These are phyloP conservation scores for Epichloe festucae DNA, from an alignment of 2,329 filamentous ascomycete genomes.

Conservation along the genomic window DNA sequence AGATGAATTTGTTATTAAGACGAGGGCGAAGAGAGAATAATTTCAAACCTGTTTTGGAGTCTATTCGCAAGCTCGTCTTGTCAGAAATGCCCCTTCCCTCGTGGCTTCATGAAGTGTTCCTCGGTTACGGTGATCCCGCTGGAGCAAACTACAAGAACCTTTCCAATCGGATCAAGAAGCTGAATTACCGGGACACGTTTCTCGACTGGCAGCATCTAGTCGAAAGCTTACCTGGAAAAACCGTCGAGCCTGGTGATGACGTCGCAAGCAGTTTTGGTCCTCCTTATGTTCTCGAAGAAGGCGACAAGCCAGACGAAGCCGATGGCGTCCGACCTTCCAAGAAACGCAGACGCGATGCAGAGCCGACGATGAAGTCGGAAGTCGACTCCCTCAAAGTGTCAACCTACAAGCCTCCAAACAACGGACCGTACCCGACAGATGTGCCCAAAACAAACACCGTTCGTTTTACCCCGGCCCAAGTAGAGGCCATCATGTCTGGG, in stretches of 20 bases:
- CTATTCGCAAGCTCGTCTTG: conserved; percentile 73
- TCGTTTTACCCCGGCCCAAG: conserved; percentile 80
- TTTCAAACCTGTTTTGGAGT: conserved; percentile 86
- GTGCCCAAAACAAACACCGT: conserved; percentile 68
- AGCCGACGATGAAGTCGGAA: conserved; percentile 48
- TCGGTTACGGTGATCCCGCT: conserved; percentile 91
- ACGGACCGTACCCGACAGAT: conserved; percentile 80
- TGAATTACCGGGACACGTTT: conserved; percentile 92
- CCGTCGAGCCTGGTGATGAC: conserved; percentile 63
- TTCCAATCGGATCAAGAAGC: conserved; percentile 58
- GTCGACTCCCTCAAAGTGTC: conserved; percentile 66
- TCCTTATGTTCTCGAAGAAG: conserved; percentile 71
- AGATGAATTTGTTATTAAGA: conserved; percentile 75
- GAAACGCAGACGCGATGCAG: conserved; percentile 72
- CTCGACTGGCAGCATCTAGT: conserved; percentile 89
- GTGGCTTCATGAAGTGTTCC: conserved; percentile 93
- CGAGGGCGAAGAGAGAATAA: conserved; percentile 87
- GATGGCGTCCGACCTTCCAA: conserved; percentile 53
- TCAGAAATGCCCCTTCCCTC: conserved; percentile 75
- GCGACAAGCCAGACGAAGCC: conserved; percentile 39
- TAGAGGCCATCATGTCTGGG: conserved; percentile 86
- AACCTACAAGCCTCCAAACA: conserved; percentile 80
- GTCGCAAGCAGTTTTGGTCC: conserved; percentile 65
- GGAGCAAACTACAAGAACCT: conserved; percentile 78
- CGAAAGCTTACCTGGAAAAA: conserved; percentile 79